Evolutionary conservation across 768 basidiomycete species (phyloP), one percentile per base, ranked within the genome.

Genomic region (Rhizopogon roseolus): DNA sequence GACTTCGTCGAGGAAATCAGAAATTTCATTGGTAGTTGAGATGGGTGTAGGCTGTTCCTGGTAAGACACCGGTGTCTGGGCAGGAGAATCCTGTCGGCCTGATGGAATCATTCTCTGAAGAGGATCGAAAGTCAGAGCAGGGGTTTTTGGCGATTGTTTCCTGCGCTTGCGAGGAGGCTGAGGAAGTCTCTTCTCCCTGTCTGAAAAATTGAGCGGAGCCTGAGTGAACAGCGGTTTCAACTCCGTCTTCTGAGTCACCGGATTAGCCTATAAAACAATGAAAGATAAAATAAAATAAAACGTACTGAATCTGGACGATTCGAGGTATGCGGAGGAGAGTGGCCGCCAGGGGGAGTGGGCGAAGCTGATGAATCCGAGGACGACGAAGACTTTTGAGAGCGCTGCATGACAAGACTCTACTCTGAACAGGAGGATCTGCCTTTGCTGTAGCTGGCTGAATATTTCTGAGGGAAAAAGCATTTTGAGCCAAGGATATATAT

Each of bases 171-270:
- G 41, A 32, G 56, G 49, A 41, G 28, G 62, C 6, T 50, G 6
- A 3, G 43, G 4, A 22, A 50, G 46, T 41, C 28, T 69, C 58
- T n/a, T 69, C 57, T 64, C 60, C 55, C 67, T 65, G 25, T 59
- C 54, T 17, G 53, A 45, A 22, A 48, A 48, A 41, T 58, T n/a
- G 11, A 68, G 67, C 6, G 67, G 67, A 2, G 58, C 55, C 6
- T 7, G 49, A 7, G 67, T 62, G 36, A 55, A 50, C 38, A 65
- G 49, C 16, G 67, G 63, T 41, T 19, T 60, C 13, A 53, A 43
- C 37, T 59, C 61, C 41, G 54, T 6, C 50, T 16, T 69, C 69
- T 67, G 61, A 19, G 53, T 19, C 34, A 19, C 49, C 25, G 34
- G 38, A 27, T 54, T 45, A 41, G 60, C 60, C 52, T 27, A 58